Conservation (phyloP, 2,329 filamentous ascomycete species). For the Alternaria ventricosa region DNA sequence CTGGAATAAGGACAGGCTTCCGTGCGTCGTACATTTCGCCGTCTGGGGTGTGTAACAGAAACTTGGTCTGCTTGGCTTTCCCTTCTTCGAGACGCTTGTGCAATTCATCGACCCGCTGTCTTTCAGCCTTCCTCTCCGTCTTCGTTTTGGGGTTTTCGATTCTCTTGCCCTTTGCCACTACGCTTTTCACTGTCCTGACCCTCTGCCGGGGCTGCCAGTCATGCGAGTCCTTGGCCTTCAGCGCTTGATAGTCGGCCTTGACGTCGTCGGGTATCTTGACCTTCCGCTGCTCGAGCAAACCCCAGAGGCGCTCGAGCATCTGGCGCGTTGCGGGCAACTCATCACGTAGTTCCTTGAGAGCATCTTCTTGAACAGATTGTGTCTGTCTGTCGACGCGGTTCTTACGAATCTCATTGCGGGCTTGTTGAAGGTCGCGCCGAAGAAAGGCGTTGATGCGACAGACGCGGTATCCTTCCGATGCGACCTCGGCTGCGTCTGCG, state of each 20-base stretch:
- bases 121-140: not conserved
- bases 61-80: not conserved
- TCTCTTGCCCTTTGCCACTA: not conserved
- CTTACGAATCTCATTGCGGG: not conserved
- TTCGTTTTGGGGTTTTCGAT: not conserved
- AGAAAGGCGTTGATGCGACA: conserved; percentile 7
- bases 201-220: conserved; percentile 2
- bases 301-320: not conserved
- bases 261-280: conserved; percentile 6
- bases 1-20: not conserved
- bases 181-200: not conserved
- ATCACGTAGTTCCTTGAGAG: conserved; percentile 1
- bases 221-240: not conserved
- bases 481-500: not conserved
- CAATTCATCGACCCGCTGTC: not conserved
- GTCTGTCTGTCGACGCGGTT: not conserved
- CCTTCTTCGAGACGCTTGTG: not conserved
- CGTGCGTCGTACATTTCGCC: conserved; percentile 2
- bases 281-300: not conserved
- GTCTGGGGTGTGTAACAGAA: conserved; percentile 1
- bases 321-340: not conserved
- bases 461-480: conserved; percentile 6
- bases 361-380: conserved; percentile 1
- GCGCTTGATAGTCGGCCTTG: not conserved
- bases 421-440: not conserved